Evolutionary conservation across 371 early-diverging fungal species (phyloP).

Genomic region (Mortierella sp.): DNA sequence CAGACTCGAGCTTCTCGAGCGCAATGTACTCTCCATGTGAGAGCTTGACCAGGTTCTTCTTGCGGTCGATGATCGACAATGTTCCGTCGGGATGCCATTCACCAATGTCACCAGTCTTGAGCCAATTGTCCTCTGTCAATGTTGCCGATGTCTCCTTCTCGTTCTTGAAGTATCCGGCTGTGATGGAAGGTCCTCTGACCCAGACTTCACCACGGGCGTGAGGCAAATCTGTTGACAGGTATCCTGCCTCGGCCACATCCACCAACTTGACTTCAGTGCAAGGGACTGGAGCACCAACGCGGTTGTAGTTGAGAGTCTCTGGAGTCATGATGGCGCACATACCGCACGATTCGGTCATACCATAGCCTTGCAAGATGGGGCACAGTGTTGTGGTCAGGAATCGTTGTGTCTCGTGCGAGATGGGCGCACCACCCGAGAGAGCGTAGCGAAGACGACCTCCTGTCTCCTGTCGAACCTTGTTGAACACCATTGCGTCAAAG

Average conservation of each 20-base stretch:
- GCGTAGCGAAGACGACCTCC: conserved; percentile 93
- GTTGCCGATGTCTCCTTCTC: conserved; percentile 79
- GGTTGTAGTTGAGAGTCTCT: conserved; percentile 63
- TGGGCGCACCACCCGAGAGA: conserved; percentile 96
- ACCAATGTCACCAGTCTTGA: conserved; percentile 96
- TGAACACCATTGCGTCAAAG: conserved; percentile 88
- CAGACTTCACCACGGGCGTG: conserved; percentile 89
- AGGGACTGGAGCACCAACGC: conserved; percentile 87
- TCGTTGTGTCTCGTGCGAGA: conserved; percentile 83
- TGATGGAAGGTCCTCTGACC: conserved; percentile 84
- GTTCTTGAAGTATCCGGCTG: conserved; percentile 84
- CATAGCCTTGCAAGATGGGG: conserved; percentile 91
- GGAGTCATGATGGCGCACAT: conserved; percentile 73
- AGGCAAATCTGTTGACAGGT: conserved; percentile 72
- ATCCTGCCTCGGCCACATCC: conserved; percentile 83
- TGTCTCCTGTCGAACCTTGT: conserved; percentile 86
- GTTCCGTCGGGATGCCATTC: conserved; percentile 79
- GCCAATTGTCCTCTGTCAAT: conserved; percentile 87
- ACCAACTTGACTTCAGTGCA: conserved; percentile 89
- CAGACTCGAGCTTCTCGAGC: conserved; percentile 96
- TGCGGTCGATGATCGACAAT: conserved; percentile 84
- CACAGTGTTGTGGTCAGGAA: conserved; percentile 91
- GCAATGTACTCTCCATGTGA: conserved; percentile 98
- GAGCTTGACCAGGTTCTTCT: conserved; percentile 90
- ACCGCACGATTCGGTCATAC: conserved; percentile 74